Base-by-base conservation (phyloP, 2,329 filamentous ascomycete species). In the Calonectria pauciramosa region DNA sequence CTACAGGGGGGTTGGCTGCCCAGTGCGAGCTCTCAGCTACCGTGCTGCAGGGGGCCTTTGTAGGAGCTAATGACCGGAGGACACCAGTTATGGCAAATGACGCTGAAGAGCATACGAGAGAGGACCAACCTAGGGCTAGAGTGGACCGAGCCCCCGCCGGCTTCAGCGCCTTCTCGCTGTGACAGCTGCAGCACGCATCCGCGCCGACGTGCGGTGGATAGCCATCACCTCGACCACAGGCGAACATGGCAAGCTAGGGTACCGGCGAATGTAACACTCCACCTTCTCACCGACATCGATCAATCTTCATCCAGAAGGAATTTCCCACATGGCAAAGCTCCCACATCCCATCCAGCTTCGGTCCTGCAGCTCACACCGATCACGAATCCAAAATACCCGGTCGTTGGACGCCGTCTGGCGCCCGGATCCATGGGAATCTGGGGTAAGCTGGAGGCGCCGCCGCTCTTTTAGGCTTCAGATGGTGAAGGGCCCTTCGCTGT, bases 401-500 rank as follows among this genome's bases (percentile, higher is more conserved):
- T 64, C 56, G 64, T 38, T 72, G 41, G 70, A 49, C 72, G 68
- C 60, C 70, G 49, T 66, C 51, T 54, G 63, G 20, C 60, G 71
- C 70, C 73, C 72, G 69, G 66, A n/a, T 56, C 36, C 41, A 63
- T 70, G 70, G 70, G 60, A 75, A 73, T 73, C 70, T 69, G 70
- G 73, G 73, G 73, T 70, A 75, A 72, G 38, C 51, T 59, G 26
- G 60, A 44, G 59, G 74, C 73, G 64, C 66, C 71, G 63, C 68
- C 36, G 72, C 77, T 69, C 49, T 38, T 79, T 77, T 68, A 38
- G 75, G 67, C 18, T 66, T 28, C 65, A 68, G 68, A 72, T 81
- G 79, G 79, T 81, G 79, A 75, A 64, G 77, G 73, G 78, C 63
- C 67, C 72, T 72, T 60, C 51, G 26, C 65, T 72, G 66, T 81